These are phyloP conservation scores for Cutaneotrichosporon daszewskae DNA, from an alignment of 1,284 basidiomycete genomes.

Conservation along the genomic window DNA sequence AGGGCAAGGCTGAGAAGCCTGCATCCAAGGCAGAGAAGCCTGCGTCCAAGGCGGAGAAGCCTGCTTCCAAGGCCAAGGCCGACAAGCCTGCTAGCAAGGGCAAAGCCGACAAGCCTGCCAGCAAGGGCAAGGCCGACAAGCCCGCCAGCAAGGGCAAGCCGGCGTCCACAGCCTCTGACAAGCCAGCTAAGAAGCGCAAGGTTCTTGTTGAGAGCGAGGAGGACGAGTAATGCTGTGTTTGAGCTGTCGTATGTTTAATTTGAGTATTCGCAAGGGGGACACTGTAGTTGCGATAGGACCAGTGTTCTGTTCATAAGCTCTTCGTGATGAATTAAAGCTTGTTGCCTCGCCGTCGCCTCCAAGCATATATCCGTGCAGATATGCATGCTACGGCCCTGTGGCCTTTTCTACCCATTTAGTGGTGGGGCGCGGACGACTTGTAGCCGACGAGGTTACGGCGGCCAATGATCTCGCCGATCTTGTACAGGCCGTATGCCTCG, in stretches of 20 bases:
- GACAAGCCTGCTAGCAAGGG: conserved; percentile 7
- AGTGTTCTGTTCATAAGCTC: not conserved
- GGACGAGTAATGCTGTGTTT: not conserved
- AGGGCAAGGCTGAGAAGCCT: conserved; percentile 3
- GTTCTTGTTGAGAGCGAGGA: conserved; percentile 3
- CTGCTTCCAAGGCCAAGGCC: conserved; percentile 6
- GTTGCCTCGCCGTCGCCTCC: too few relatives aligned
- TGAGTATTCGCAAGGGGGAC: not conserved
- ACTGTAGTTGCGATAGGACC: not conserved
- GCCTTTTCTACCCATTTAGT: conserved; percentile 14
- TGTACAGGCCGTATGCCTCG: conserved; percentile 55
- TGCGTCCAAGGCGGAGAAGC: conserved; percentile 1
- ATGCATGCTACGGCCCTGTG: not conserved
- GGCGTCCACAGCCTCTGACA: conserved; percentile 1
- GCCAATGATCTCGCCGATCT: conserved; percentile 88
- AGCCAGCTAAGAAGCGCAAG: conserved; percentile 6
- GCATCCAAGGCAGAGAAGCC: not conserved
- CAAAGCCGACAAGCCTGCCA: conserved; percentile 11
- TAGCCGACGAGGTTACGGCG: conserved; percentile 79
- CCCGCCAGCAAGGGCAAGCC: conserved; percentile 1
- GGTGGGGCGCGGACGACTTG: conserved; percentile 45
- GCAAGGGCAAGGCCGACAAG: conserved; percentile 6
- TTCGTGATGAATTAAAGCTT: too few relatives aligned
- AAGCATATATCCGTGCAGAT: too few relatives aligned
- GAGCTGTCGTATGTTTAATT: not conserved